These are phyloP conservation scores for Hordeum marinum DNA, from an alignment of 176 grass and related monocot genomes.

Conservation along the genomic window DNA sequence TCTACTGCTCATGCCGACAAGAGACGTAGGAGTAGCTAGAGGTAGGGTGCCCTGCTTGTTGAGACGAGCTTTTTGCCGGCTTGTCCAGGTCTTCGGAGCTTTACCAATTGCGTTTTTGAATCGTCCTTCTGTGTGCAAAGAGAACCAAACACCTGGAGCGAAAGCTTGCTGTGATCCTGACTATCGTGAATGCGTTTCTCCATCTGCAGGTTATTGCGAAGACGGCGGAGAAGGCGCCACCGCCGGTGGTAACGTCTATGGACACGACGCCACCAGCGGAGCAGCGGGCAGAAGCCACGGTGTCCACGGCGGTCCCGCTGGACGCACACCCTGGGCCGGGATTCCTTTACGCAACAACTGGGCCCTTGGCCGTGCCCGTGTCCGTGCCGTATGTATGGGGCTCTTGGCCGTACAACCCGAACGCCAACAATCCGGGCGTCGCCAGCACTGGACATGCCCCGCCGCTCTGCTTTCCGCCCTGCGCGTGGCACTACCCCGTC, in stretches of 20 bases:
- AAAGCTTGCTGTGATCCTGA: background rate
- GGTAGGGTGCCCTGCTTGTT: background rate
- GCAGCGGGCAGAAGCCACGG: background rate
- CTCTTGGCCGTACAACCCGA: conserved; percentile 42
- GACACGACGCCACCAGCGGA: background rate
- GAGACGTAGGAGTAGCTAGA: no score
- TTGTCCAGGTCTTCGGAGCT: background rate
- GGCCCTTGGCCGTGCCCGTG: background rate
- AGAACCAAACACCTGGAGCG: background rate
- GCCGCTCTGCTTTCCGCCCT: conserved; percentile 25
- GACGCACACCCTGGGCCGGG: conserved; percentile 4
- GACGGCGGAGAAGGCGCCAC: background rate
- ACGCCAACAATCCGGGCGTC: background rate
- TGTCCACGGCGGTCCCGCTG: background rate
- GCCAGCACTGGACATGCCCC: background rate
- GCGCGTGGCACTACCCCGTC: conserved; percentile 47
- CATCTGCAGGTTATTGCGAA: conserved; percentile 21
- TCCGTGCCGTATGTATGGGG: conserved; percentile 43
- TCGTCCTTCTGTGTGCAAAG: background rate
- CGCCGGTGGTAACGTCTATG: background rate
- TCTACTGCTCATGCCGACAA: background rate
- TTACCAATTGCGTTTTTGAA: background rate
- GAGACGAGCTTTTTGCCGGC: background rate
- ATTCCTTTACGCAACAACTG: conserved; percentile 11
- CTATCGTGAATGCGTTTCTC: background rate